A percentile compares a stretch with the other conserved stretches of the same genome.
Conservation (phyloP, 2,329 filamentous ascomycete species). For the Sarocladium strictum region DNA sequence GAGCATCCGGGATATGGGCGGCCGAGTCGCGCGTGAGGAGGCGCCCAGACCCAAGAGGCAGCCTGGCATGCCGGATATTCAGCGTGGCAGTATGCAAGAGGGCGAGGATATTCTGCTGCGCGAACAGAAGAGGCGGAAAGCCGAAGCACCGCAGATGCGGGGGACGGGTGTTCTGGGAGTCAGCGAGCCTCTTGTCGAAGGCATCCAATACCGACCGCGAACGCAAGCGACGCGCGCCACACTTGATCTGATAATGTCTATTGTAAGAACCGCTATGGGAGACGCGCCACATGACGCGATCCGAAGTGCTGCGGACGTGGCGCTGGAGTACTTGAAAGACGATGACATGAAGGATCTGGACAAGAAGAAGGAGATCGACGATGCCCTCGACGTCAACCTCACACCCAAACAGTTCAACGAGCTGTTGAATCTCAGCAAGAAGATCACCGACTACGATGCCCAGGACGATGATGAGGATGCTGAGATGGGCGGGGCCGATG, state of each 20-base stretch:
- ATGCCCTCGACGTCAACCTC: conserved; percentile 78
- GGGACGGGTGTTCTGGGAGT: conserved; percentile 76
- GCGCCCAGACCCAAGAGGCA: conserved; percentile 78
- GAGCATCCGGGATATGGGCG: conserved; percentile 92
- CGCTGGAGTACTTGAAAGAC: conserved; percentile 88
- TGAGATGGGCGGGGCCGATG: conserved; percentile 60
- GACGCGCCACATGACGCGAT: conserved; percentile 91
- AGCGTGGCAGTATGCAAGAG: conserved; percentile 71
- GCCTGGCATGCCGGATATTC: conserved; percentile 59
- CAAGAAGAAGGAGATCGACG: conserved; percentile 96
- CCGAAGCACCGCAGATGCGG: conserved; percentile 59
- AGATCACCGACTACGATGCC: conserved; percentile 96
- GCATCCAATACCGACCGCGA: conserved; percentile 83
- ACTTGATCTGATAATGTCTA: conserved; percentile 89
- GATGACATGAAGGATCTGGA: conserved; percentile 95
- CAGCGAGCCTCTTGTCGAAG: conserved; percentile 82
- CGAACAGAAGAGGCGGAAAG: conserved; percentile 83
- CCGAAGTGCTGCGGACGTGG: conserved; percentile 86
- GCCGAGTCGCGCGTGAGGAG: conserved; percentile 69
- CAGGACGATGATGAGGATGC: conserved; percentile 93
- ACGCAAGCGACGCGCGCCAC: conserved; percentile 88
- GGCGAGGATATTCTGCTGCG: conserved; percentile 77
- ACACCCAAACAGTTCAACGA: conserved; percentile 93
- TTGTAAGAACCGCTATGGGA: conserved; percentile 81
- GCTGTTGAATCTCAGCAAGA: conserved; percentile 91